A percentile compares a stretch with the other conserved stretches of the same genome.
Evolutionary conservation across 2,329 filamentous ascomycete species (phyloP).

Genomic region (Massarina eburnea): DNA sequence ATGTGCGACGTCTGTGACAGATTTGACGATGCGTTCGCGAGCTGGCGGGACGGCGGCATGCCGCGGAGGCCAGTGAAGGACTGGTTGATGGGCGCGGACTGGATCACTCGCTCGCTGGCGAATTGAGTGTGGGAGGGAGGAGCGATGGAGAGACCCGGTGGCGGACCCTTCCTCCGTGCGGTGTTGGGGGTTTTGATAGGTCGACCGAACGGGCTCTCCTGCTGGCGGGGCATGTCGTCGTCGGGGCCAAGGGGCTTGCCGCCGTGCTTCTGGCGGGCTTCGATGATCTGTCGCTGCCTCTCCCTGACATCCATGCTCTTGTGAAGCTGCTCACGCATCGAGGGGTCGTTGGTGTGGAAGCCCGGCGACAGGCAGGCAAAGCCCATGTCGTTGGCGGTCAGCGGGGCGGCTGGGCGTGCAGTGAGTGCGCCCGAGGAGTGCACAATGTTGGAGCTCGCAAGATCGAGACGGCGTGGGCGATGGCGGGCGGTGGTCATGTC

Average conservation of each 20-base stretch:
- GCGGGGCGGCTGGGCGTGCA: constrained; percentile 67
- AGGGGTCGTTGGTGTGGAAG: constrained; percentile 94
- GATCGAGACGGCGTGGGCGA: constrained; percentile 74
- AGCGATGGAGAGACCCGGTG: constrained; percentile 90
- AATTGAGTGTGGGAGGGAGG: constrained; percentile 91
- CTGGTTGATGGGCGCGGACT: constrained; percentile 92
- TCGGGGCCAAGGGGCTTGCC: constrained; percentile 50
- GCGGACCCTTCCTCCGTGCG: constrained; percentile 72
- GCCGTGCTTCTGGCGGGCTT: constrained; percentile 80
- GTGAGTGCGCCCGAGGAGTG: constrained; percentile 52
- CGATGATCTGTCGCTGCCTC: constrained; percentile 92
- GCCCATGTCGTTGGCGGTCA: constrained; percentile 88
- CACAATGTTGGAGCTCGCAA: constrained; percentile 58
- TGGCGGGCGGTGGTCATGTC: constrained; percentile 73
- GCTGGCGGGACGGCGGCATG: constrained; percentile 70
- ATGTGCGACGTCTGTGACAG: constrained; percentile 85
- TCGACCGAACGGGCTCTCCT: constrained; percentile 47
- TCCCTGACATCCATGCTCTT: constrained; percentile 91
- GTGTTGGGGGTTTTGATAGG: constrained; percentile 70
- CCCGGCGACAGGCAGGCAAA: constrained; percentile 93
- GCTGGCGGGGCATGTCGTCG: constrained; percentile 32
- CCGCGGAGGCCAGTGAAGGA: constrained; percentile 87
- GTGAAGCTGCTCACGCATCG: constrained; percentile 93
- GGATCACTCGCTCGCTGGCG: constrained; percentile 90
- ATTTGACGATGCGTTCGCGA: constrained; percentile 79